Conservation (phyloP, 129 eudicot genomes). For the Saposhnikovia divaricata region DNA sequence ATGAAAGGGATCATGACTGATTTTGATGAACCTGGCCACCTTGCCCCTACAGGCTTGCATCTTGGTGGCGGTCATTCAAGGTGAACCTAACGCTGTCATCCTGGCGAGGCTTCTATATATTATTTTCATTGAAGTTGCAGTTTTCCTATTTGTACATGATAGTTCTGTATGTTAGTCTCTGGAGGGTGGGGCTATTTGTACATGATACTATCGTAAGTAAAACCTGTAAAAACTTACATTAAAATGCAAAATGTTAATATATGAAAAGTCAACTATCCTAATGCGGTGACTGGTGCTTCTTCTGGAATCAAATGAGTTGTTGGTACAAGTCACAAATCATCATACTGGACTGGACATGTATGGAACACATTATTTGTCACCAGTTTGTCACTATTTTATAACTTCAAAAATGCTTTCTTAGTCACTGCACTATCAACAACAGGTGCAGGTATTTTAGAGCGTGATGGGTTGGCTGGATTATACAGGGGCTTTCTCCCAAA, state of each 20-base stretch:
- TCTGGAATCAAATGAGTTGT: not conserved
- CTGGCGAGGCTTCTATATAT: too few species aligned
- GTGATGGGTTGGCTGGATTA: constrained; percentile 77
- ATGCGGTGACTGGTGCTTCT: not conserved
- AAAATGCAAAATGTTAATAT: too few species aligned
- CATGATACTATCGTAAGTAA: not conserved
- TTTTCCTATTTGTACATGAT: too few species aligned
- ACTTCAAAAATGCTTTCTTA: not conserved
- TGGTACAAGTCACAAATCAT: not conserved
- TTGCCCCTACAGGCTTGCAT: constrained; percentile 88
- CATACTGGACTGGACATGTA: not conserved
- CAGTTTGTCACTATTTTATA: not conserved
- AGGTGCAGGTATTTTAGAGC: constrained; percentile 64
- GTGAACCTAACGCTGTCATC: constrained; percentile 1
- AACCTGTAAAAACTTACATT: not conserved
- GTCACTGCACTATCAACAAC: too few species aligned
- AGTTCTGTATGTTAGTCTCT: too few species aligned
- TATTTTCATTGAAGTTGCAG: too few species aligned
- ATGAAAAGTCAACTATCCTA: not conserved
- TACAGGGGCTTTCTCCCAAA: constrained; percentile 95
- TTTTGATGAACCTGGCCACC: constrained; percentile 67
- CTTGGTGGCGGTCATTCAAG: constrained; percentile 33
- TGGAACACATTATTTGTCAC: not conserved
- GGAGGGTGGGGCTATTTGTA: not conserved
- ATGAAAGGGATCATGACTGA: constrained; percentile 60